Evolutionary conservation across 805 yeast genomes (phyloP), one percentile per base, ranked within the genome.

Genomic region (Candida boidinii): DNA sequence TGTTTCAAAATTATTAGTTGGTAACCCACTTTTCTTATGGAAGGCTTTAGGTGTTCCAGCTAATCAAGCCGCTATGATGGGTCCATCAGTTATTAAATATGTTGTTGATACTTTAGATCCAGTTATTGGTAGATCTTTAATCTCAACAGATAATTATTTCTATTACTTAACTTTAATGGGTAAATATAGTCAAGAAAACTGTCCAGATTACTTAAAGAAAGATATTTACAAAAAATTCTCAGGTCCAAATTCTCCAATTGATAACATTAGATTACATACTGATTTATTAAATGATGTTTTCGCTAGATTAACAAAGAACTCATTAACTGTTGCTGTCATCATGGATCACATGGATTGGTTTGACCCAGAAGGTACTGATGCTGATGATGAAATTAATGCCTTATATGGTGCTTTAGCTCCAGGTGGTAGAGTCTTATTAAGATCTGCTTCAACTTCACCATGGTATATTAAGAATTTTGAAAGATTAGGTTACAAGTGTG

Each of bases 301-400:
- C 40, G 76, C 72, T 26, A 68, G 92, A 41, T 61, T 83, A 33
- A 62, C 76, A 17, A 62, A 68, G 30, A 68, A 71, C 35, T 71
- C 86, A 9, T 66, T 83, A 28, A 76, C 88, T 4, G 76, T 79
- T 44, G 90, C 90, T 21, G 72, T 83, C 26, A 79, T 83, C 34
- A 83, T 83, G 94, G 94, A 83, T 55, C 94, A 83, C 54, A 81
- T 84, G 92, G 94, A 84, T 57, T 83, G 94, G 94, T 83, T 83
- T 50, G 77, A 78, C 44, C 78, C 83, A 23, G 51, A 63, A 12
- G 80, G 79, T 7, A 47, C 48, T 3, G 87, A 79, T 15, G 88
- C 85, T 10, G 58, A 66, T 29, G 64, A 67, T 28, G 94, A 84
- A 53, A 76, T 84, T 41, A 51, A 63, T 22, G 83, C 85, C 0